Percentiles rank a stretch among this genome's conserved stretches.
phyloP scores from a whole-genome alignment of 768 basidiomycete species.

The Nidularia pulvinata region DNA sequence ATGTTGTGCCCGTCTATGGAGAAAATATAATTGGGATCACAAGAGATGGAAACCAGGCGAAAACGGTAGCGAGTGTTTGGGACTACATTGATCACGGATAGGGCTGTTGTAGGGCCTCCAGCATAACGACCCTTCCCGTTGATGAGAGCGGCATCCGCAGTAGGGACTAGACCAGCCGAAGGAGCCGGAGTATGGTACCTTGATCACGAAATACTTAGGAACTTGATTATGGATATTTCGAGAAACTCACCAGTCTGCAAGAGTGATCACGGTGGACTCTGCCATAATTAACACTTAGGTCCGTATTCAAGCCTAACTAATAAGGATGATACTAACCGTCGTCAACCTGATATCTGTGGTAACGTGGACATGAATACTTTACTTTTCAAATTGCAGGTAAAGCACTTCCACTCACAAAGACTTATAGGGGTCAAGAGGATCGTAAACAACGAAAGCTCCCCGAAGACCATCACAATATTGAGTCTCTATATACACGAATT shows the following conservation, averaged over 20 bases:
- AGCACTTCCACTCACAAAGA: constrained; percentile 7
- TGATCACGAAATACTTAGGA: neutral
- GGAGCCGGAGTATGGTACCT: neutral
- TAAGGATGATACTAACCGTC: constrained; percentile 25
- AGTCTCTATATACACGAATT: constrained; percentile 4
- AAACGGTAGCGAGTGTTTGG: neutral
- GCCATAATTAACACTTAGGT: constrained; percentile 1
- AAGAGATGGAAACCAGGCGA: neutral
- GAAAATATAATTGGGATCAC: neutral
- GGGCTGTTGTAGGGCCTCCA: neutral
- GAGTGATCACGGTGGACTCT: constrained; percentile 36
- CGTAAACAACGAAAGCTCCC: constrained; percentile 41
- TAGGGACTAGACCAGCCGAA: neutral
- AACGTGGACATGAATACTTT: neutral
- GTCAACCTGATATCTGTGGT: constrained; percentile 10
- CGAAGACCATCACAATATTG: constrained; percentile 35
- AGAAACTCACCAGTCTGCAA: constrained; percentile 31
- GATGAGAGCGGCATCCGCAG: neutral
- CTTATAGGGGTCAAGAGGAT: constrained; percentile 25
- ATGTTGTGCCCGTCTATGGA: neutral
- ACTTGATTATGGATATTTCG: neutral
- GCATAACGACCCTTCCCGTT: neutral
- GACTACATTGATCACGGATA: neutral
- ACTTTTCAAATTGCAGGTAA: neutral
- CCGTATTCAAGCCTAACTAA: neutral